These are phyloP conservation scores for Akanthomyces dipterigenus DNA, from an alignment of 2,329 filamentous ascomycete species.

Conservation along the genomic window DNA sequence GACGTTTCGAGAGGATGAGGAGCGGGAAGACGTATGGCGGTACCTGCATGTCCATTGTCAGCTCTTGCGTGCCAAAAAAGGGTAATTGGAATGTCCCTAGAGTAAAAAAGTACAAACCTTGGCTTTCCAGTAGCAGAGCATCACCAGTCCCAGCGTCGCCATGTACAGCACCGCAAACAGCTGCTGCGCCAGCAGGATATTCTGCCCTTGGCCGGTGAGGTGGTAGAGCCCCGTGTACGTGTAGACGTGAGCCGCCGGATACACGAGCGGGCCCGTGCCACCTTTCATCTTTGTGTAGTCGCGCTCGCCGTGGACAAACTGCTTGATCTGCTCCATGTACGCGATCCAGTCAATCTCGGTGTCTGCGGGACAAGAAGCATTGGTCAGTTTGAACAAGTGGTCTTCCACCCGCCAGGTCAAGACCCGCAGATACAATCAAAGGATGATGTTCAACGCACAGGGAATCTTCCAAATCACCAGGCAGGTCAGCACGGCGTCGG, in stretches of 20 bases:
- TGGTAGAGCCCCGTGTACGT: slow-evolving; percentile 75
- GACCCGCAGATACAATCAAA: neutral
- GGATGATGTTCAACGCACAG: slow-evolving; percentile 48
- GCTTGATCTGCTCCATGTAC: slow-evolving; percentile 88
- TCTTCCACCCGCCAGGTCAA: too few relatives aligned
- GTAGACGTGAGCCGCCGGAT: slow-evolving; percentile 90
- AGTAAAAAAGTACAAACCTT: slow-evolving; percentile 41
- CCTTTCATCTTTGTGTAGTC: slow-evolving; percentile 83
- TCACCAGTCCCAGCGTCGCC: slow-evolving; percentile 64
- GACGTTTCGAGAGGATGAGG: slow-evolving; percentile 79
- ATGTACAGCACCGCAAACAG: slow-evolving; percentile 80
- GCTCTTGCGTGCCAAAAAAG: neutral
- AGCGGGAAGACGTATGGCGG: slow-evolving; percentile 85
- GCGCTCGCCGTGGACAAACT: slow-evolving; percentile 76
- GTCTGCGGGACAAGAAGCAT: slow-evolving; percentile 41
- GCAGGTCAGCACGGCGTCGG: slow-evolving; percentile 65
- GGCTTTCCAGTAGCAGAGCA: slow-evolving; percentile 73
- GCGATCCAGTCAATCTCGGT: slow-evolving; percentile 98
- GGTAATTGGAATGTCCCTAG: too few relatives aligned
- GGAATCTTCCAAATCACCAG: slow-evolving; percentile 75
- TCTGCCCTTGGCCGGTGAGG: slow-evolving; percentile 65
- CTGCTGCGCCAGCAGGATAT: slow-evolving; percentile 76
- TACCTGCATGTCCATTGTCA: slow-evolving; percentile 39
- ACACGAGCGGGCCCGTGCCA: slow-evolving; percentile 87
- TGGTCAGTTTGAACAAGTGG: neutral